Base-by-base conservation (phyloP, 2,329 filamentous ascomycete species). In the Graphilbum ipis-grandicollis region DNA sequence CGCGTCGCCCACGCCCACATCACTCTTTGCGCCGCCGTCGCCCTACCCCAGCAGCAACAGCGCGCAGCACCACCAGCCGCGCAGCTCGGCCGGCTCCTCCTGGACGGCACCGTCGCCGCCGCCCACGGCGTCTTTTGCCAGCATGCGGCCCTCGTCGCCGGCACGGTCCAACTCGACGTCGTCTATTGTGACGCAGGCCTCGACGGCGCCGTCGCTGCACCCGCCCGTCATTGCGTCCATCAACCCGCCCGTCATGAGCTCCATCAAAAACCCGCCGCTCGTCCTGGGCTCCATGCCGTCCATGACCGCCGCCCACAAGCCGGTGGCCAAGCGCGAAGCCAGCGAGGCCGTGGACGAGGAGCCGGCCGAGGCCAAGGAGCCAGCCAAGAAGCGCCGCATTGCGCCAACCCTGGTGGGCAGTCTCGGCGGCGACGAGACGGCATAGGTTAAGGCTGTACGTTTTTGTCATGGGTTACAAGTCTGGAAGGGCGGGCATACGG, bases 101-200 rank as follows among this genome's bases (percentile, higher is more conserved):
- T n/a, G n/a, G n/a, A 58, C 68, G 41, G 64, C 69, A 43, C 73
- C 62, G 32, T 75, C 71, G 22, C 69, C 67, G 1, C 68, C 69
- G n/a, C 56, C 57, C 42, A 63, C 36, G 9, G 61, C 68, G 7
- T 66, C 76, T 0, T 66, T 75, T 33, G 64, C 69, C 38, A 66
- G 67, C 14, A 68, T 71, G 32, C 72, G 79, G 19, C 81, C 84
- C 4, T 71, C 77, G 2, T 90, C 82, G 17, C 85, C 84, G 10
- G 71, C 84, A 2, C 68, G 85, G 42, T 88, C 83, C n/a, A 92
- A 84, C 51, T 92, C 84, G 5, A 70, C 79, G 1, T 86, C 82
- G 1, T 92, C 83, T 10, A 66, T 88, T 33, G 71, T 78, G 5
- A 86, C 82, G 0, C 74, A 76, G 43, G 52, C 63, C 2, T 67